These are phyloP conservation scores for Silybum marianum DNA, from an alignment of 129 eudicot species.

Conservation along the genomic window DNA sequence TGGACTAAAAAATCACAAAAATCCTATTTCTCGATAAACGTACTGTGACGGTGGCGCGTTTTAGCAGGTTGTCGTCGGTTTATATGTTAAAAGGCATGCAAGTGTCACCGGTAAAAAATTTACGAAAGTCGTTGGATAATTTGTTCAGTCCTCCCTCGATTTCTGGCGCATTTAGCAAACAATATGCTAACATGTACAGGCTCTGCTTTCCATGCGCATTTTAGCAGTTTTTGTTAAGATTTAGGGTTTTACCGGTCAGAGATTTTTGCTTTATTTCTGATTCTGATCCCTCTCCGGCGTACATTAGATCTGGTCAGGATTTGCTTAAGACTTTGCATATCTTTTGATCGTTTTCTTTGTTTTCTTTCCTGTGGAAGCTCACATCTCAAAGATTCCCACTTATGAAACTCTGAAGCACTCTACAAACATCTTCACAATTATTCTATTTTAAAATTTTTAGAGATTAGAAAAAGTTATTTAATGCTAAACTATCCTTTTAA, in stretches of 20 bases:
- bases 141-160: neutral
- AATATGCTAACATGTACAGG: constrained; percentile 22
- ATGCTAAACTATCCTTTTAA: too few species aligned
- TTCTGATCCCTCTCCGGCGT: constrained; percentile 21
- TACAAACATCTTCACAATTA: too few species aligned
- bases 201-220: constrained; percentile 5
- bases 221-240: constrained; percentile 21
- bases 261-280: constrained; percentile 21
- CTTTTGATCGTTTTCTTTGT: constrained; percentile 10
- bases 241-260: constrained; percentile 35
- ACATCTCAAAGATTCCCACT: constrained; percentile 33
- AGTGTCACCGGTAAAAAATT: neutral
- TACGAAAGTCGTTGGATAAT: neutral
- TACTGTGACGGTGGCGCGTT: neutral
- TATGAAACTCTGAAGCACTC: neutral
- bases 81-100: neutral
- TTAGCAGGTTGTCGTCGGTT: neutral
- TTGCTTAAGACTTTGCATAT: constrained; percentile 6
- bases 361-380: constrained; percentile 16
- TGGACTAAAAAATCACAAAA: neutral
- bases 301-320: constrained; percentile 33
- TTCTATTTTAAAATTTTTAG: too few species aligned
- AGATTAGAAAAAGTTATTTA: too few species aligned
- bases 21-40: neutral
- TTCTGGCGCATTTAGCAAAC: constrained; percentile 3